Percentiles rank a stretch among this genome's conserved stretches.
Evolutionary conservation across 345 rosid species (phyloP).

Genomic region (Euphorbia lathyris): DNA sequence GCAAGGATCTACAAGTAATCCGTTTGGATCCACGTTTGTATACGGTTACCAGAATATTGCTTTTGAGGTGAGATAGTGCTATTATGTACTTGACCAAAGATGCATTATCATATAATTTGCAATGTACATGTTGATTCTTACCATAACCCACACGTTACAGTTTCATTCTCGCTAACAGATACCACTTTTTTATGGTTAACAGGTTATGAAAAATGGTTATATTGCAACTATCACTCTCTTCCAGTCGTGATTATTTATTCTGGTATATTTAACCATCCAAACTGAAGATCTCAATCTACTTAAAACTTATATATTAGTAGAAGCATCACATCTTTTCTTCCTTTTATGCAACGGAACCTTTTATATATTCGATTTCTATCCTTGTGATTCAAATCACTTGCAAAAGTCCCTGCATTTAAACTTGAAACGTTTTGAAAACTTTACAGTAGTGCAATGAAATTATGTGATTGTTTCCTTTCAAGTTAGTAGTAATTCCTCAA

Average conservation of each 20-base stretch:
- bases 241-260: conserved; percentile 53
- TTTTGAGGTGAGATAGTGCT: conserved; percentile 63
- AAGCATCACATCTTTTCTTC: no score
- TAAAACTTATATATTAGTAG: background rate
- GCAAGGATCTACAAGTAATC: conserved; percentile 89
- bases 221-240: conserved; percentile 89
- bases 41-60: conserved; percentile 92
- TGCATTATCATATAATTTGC: background rate
- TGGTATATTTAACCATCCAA: background rate
- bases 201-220: conserved; percentile 97
- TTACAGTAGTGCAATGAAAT: no score
- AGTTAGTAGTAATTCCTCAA: background rate
- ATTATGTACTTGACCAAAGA: background rate
- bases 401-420: no score
- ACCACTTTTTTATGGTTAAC: conserved; percentile 19
- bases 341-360: background rate
- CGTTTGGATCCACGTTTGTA: conserved; percentile 93
- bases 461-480: no score
- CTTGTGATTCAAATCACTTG: no score
- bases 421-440: no score
- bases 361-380: no score
- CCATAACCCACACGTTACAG: background rate
- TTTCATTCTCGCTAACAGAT: conserved; percentile 16
- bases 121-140: background rate
- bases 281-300: background rate